Evolutionary conservation across 106 monocot genomes (phyloP), one percentile per base, ranked within the genome.

Genomic region (Agapanthus africanus): DNA sequence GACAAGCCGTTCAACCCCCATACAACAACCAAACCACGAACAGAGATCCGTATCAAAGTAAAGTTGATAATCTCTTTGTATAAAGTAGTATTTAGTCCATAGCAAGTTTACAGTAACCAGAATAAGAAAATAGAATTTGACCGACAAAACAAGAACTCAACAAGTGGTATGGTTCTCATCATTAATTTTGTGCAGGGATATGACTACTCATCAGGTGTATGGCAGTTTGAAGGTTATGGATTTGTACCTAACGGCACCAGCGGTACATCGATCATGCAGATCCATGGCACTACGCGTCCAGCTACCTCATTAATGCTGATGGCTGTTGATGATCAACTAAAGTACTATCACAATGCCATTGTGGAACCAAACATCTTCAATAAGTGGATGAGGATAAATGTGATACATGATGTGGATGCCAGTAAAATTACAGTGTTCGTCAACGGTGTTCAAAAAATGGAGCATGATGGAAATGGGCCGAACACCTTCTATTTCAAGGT

Each of bases 141-240:
- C 54, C 22, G 27, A 19, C n/a, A n/a, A n/a, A n/a, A n/a, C n/a
- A n/a, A n/a, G n/a, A n/a, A n/a, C 19, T 47, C 19, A 47, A 19
- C 1, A 47, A 15, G 46, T 47, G 2, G 13, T 47, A 47, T 5
- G 13, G 4, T 47, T 7, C 13, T 47, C 3, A 47, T 7, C 25
- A 59, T 22, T 59, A 11, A 5, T 59, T 28, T 59, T 57, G 27
- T 66, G 66, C 23, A 73, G 73, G 64, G 64, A 16, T 64, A 73
- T 27, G 73, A 73, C 22, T 73, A 73, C 42, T 73, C 73, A 25
- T 63, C 49, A 32, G 73, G 73, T 34, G 46, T 64, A 3, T 73
- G 73, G 73, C 63, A 73, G 50, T 73, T 73, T 37, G 46, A 73
- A 41, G 73, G 73, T 4, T 50, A 64, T 22, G 64, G 33, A 14